Evolutionary conservation across 768 basidiomycete genomes (phyloP).

Genomic region (Steccherinum ochraceum): DNA sequence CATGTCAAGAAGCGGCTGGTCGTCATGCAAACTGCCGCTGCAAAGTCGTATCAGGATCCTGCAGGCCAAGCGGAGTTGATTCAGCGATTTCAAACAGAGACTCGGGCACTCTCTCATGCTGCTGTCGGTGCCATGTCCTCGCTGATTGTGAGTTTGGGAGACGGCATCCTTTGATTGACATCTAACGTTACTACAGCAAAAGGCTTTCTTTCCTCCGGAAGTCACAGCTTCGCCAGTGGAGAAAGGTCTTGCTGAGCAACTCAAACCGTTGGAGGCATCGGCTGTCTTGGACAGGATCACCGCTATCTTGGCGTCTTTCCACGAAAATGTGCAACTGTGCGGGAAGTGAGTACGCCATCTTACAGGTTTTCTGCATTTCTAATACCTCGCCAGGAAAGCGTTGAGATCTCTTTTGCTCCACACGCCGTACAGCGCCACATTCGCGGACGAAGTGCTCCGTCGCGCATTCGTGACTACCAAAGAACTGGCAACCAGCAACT

Average conservation of each 20-base stretch:
- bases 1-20: constrained; percentile 62
- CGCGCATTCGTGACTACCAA: constrained; percentile 60
- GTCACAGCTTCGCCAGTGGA: constrained; percentile 52
- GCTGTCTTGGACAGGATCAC: constrained; percentile 59
- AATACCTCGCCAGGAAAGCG: constrained; percentile 54
- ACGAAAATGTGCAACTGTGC: constrained; percentile 40
- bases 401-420: constrained; percentile 61
- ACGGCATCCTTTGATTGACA: not conserved
- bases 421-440: constrained; percentile 43
- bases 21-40: constrained; percentile 63
- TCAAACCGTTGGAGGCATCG: constrained; percentile 46
- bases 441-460: constrained; percentile 60
- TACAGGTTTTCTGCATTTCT: not conserved
- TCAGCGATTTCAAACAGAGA: constrained; percentile 66
- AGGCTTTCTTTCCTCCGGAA: constrained; percentile 68
- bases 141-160: constrained; percentile 75
- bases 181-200: constrained; percentile 45
- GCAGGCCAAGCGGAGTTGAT: constrained; percentile 35
- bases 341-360: constrained; percentile 51
- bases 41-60: constrained; percentile 47
- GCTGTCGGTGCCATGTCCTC: constrained; percentile 86
- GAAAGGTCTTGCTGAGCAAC: constrained; percentile 37
- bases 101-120: constrained; percentile 66
- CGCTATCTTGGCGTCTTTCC: constrained; percentile 60
- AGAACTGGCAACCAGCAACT: constrained; percentile 47